Evolutionary conservation across 371 early-diverging fungal genomes (phyloP).

Genomic region (Apophysomyces trapeziformis): DNA sequence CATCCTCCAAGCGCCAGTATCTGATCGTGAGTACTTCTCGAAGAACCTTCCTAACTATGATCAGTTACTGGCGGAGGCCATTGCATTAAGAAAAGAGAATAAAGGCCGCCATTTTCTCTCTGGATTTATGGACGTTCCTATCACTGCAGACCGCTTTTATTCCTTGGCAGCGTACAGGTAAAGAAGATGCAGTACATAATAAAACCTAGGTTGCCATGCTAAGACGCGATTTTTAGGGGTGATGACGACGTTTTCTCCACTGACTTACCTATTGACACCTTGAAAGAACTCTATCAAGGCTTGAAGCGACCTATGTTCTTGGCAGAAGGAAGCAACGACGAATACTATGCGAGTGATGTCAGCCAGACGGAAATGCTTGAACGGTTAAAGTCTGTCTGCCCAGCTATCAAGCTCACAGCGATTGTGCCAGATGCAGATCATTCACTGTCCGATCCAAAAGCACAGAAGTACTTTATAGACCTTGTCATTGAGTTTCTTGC

Average conservation of each 20-base stretch:
- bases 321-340: constrained; percentile 53
- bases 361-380: constrained; percentile 30
- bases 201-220: background rate
- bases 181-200: background rate
- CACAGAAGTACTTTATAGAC: constrained; percentile 26
- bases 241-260: constrained; percentile 65
- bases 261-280: constrained; percentile 45
- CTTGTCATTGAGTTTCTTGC: constrained; percentile 22
- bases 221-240: constrained; percentile 34
- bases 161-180: constrained; percentile 51
- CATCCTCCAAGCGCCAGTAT: constrained; percentile 59
- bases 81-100: constrained; percentile 38
- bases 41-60: constrained; percentile 29
- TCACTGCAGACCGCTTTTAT: constrained; percentile 54
- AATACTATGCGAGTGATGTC: constrained; percentile 35
- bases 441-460: constrained; percentile 31
- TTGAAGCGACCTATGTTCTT: constrained; percentile 44
- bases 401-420: constrained; percentile 38
- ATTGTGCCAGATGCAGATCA: constrained; percentile 52
- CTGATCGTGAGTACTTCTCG: constrained; percentile 51
- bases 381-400: constrained; percentile 37
- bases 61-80: constrained; percentile 34
- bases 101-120: constrained; percentile 46
- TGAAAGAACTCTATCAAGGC: constrained; percentile 38
- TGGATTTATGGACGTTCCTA: constrained; percentile 35